Evolutionary conservation across 257 asterid genomes (phyloP).

Genomic region (Nicotiana undulata): DNA sequence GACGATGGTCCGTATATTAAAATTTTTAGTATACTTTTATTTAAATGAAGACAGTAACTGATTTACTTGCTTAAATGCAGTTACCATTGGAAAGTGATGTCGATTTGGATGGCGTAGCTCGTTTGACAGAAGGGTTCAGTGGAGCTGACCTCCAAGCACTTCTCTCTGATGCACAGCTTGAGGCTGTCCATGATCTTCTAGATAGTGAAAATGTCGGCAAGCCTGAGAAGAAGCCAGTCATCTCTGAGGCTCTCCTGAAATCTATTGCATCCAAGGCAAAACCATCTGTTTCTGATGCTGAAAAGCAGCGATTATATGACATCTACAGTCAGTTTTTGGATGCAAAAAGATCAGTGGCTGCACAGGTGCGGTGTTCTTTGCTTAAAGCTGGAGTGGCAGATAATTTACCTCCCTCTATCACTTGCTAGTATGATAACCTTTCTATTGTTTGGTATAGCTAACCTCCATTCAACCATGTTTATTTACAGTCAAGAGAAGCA

Average conservation of each 20-base stretch:
- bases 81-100: conserved; percentile 72
- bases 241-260: conserved; percentile 49
- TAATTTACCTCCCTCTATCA: conserved; percentile 16
- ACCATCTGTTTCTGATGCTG: conserved; percentile 79
- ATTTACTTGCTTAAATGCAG: conserved; percentile 27
- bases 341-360: conserved; percentile 60
- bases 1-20: background rate
- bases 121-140: conserved; percentile 80
- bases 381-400: background rate
- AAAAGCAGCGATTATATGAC: conserved; percentile 61
- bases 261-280: conserved; percentile 66
- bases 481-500: conserved; percentile 71
- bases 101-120: conserved; percentile 52
- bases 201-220: conserved; percentile 32
- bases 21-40: background rate
- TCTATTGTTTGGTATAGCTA: background rate
- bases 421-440: background rate
- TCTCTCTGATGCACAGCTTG: conserved; percentile 89
- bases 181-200: conserved; percentile 73
- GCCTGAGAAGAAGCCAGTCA: conserved; percentile 53
- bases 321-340: conserved; percentile 84
- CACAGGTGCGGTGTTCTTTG: conserved; percentile 42
- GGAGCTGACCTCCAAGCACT: conserved; percentile 99
- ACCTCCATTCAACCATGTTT: background rate
- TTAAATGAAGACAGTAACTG: background rate